Evolutionary conservation across 768 basidiomycete genomes (phyloP).

Genomic region (Russula emetica): DNA sequence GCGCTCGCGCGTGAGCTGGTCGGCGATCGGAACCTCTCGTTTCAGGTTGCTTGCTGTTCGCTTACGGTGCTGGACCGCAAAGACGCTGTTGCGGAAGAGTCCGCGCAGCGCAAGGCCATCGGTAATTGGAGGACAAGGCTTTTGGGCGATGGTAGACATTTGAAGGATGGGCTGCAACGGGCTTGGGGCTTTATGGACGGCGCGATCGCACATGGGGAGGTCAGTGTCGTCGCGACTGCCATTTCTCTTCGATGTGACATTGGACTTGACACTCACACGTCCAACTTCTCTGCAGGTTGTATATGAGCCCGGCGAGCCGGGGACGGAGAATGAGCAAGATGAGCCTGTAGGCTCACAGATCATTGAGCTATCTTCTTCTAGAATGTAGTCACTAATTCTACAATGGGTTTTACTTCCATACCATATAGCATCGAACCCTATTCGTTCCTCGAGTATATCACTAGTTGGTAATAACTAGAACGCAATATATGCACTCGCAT

Average conservation of each 20-base stretch:
- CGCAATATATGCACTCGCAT: conserved; percentile 83
- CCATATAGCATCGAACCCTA: not conserved
- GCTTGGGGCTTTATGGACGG: conserved; percentile 85
- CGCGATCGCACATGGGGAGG: conserved; percentile 56
- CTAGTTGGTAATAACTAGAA: conserved; percentile 39
- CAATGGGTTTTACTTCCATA: not conserved
- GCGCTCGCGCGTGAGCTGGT: conserved; percentile 57
- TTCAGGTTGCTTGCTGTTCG: conserved; percentile 70
- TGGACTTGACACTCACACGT: not conserved
- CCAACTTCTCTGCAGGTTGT: conserved; percentile 48
- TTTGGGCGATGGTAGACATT: conserved; percentile 55
- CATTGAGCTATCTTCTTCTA: conserved; percentile 18
- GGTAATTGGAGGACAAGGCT: conserved; percentile 46
- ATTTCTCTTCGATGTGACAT: not conserved
- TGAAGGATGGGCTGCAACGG: conserved; percentile 54
- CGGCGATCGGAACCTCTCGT: conserved; percentile 40
- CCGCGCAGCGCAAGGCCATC: conserved; percentile 28
- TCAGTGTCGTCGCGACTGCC: conserved; percentile 32
- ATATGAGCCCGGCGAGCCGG: conserved; percentile 65
- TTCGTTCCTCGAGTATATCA: not conserved
- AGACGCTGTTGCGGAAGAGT: conserved; percentile 20
- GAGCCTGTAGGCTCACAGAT: conserved; percentile 53
- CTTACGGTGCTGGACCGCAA: conserved; percentile 51
- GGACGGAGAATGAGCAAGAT: conserved; percentile 56
- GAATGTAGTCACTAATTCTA: conserved; percentile 19